phyloP scores from a whole-genome alignment of 2,329 filamentous ascomycete genomes.

The Epicoccum sorghinum region DNA sequence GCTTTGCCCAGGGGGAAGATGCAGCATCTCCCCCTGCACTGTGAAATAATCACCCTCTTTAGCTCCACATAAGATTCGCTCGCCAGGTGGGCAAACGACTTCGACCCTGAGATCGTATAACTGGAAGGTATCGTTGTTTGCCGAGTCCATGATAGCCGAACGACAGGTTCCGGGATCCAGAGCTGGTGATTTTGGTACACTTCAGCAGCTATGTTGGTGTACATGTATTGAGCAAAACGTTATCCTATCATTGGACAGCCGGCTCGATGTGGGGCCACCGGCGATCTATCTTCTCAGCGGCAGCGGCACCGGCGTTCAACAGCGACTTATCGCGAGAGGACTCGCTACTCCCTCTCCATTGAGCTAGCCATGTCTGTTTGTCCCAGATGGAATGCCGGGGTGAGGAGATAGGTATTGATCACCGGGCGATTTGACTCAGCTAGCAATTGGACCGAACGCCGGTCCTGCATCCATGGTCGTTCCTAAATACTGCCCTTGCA shows the following conservation, averaged over 20 bases:
- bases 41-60: constrained; percentile 15
- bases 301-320: neutral
- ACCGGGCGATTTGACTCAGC: neutral
- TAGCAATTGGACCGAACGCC: neutral
- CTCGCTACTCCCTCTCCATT: neutral
- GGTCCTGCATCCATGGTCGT: neutral
- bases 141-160: neutral
- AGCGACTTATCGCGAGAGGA: neutral
- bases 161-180: no score
- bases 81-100: constrained; percentile 15
- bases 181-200: neutral
- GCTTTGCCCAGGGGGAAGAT: constrained; percentile 12
- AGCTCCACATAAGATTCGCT: constrained; percentile 15
- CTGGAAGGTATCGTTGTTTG: constrained; percentile 12
- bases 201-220: neutral
- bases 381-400: neutral
- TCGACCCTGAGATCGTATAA: constrained; percentile 17
- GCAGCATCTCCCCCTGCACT: constrained; percentile 18
- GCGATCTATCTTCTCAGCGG: neutral
- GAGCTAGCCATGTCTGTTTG: neutral
- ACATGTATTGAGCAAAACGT: neutral
- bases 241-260: neutral
- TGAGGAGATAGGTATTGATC: neutral
- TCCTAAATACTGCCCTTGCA: neutral
- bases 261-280: neutral